Base-by-base conservation (phyloP, 148 eudicot species). In the Vaccinium vitisidaea region DNA sequence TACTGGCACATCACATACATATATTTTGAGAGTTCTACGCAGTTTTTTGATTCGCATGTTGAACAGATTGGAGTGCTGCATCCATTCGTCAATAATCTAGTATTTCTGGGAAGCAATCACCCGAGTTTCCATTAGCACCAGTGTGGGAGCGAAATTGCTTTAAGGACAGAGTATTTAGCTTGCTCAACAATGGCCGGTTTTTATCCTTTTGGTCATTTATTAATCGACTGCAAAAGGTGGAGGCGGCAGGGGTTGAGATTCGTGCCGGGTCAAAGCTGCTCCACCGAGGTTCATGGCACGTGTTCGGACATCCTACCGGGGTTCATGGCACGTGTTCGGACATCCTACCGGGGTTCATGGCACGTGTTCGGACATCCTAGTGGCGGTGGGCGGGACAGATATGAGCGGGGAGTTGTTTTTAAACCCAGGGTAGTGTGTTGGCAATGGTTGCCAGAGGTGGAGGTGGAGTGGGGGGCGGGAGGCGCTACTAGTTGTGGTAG, bases 391-490 rank as follows among this genome's bases (percentile, higher is more conserved):
- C 81, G 94, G 94, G 83, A 95, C 98, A 27, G 97, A 95, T 84
- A 94, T 97, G 82, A 95, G 97, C 63, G 95, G 98, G 73, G 98
- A 95, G 88, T 65, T 95, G 89, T 95, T 93, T 86, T 86, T 88
- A 69, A 88, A 89, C 52, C 2, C 36, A 32, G 0, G 36, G 36
- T 32, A 32, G 36, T 32, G 36, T 32, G 36, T 32, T 32, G 36
- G 0, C n/a, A n/a, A n/a, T n/a, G n/a, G n/a, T 32, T 32, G 36
- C 36, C 36, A 32, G 3, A 32, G 36, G 36, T 32, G 70, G 70
- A 0, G 70, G 69, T 0, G 93, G 92, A 81, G 92, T 87, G 69
- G 87, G 87, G 75, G 36, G 36, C 3, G 36, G 36, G 3, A 32
- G 36, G 36, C 36, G 2, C 3, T 32, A 2, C 36, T 0, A 32